Conservation (phyloP, 2,329 filamentous ascomycete genomes). For the Colletotrichum sp. region DNA sequence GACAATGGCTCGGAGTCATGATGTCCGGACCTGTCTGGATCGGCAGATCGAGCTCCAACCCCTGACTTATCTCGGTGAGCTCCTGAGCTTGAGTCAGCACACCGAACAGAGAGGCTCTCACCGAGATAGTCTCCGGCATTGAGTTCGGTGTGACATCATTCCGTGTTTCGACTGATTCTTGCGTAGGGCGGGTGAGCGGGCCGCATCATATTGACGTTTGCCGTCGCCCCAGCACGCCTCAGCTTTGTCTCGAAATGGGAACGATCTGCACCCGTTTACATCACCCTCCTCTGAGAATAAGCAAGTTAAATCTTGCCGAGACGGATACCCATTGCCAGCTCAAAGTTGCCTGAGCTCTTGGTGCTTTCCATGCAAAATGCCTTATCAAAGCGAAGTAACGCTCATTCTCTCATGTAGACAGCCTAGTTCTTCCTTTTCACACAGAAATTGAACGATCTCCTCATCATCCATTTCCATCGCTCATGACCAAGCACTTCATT, state of each 20-base stretch:
- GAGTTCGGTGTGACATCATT: conserved; percentile 14
- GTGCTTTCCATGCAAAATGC: not conserved
- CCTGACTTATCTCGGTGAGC: not conserved
- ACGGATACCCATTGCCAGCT: not conserved
- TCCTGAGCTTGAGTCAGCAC: not conserved
- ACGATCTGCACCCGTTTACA: conserved; percentile 12
- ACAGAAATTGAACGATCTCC: not conserved
- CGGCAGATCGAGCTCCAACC: not conserved
- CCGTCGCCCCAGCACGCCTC: conserved; percentile 4
- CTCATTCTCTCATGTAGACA: not conserved
- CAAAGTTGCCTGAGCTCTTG: not conserved
- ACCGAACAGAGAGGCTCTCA: not conserved
- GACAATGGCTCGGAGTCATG: not conserved
- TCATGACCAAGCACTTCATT: not conserved
- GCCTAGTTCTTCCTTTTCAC: not conserved
- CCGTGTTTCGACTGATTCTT: conserved; percentile 4
- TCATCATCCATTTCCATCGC: not conserved
- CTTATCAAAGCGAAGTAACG: not conserved
- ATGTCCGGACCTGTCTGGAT: not conserved
- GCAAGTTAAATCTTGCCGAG: conserved; percentile 12
- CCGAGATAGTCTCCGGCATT: not conserved
- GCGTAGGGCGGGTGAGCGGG: not conserved
- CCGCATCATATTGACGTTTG: conserved; percentile 19
- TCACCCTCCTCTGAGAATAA: not conserved
- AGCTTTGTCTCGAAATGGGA: not conserved